Evolutionary conservation across 2,329 filamentous ascomycete genomes (phyloP), one percentile per base, ranked within the genome.

Genomic region (Colletotrichum eleusines): DNA sequence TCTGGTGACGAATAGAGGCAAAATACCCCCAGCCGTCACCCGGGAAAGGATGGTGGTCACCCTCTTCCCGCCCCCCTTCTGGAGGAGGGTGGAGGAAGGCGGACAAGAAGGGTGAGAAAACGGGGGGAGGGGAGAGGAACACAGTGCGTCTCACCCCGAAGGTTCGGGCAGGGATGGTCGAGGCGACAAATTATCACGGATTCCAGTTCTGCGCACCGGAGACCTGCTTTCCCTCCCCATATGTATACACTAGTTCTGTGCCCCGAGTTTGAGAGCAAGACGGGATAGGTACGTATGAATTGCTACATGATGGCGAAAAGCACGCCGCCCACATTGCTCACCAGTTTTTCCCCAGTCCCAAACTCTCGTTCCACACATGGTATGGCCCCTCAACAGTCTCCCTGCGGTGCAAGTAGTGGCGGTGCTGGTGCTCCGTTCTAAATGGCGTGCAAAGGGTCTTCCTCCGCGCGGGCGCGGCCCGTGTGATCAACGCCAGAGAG

Each of bases 381-480:
- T 35, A 2, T 48, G 23, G 58, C 23, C 42, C 28, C 57, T 60
- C 44, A 51, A 51, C 46, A 62, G n/a, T 28, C 59, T 62, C 59
- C 59, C 46, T 62, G n/a, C 44, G 53, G 58, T 28, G 31, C n/a
- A n/a, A n/a, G n/a, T 60, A 31, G 28, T 48, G 28, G 20, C 38
- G 42, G 55, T 23, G 40, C 26, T 48, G 57, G 26, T 23, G 31
- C n/a, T 42, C 57, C 38, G 14, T 20, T 33, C 28, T n/a, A 6
- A 46, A 53, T 33, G 50, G 50, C 50, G 50, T n/a, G 18, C 16
- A 33, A n/a, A 53, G 50, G 50, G 50, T 28, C 26, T n/a, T 60
- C 28, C 33, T 23, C 23, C 57, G 57, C 57, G 57, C 28, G 42
- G 42, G 16, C 44, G 46, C 59, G 59, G 46, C 59, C 59, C 46